Base-by-base conservation (phyloP, 1,139 yeast genomes). In the Barnettozyma hawaiiensis region DNA sequence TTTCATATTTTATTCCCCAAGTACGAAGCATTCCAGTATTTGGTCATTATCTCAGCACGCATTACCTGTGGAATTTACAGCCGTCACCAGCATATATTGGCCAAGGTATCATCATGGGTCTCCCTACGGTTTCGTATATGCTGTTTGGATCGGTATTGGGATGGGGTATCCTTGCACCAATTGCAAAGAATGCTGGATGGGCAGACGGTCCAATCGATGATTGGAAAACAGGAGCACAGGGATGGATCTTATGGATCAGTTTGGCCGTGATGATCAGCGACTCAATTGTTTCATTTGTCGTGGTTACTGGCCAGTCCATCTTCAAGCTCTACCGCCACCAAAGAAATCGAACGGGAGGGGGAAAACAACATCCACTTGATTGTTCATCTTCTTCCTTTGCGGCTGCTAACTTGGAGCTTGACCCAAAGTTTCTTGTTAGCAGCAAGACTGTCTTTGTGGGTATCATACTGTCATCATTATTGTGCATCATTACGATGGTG, bases 1-100 rank as follows among this genome's bases (percentile, higher is more conserved):
- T 71, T 1, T 71, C 95, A 1, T 87, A 81, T 61, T 85, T 87
- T 54, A 49, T 84, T 3, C 97, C 97, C 0, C 62, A 76, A 8
- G 56, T 92, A 18, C 73, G 80, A 44, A 70, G 69, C 37, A 55
- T 92, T 7, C 97, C 97, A 0, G 58, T 90, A 1, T 85, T 92
- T 59, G 98, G 97, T 0, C 40, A 54, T 1, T 55, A 59, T 34
- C 66, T 86, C n/a, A 85, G 95, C 0, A 55, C 66, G 15, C 63
- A 69, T n/a, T 85, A 86, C 61, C 69, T 84, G 38, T 85, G 97
- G 94, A 81, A 85, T 44, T 76, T 92, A 46, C 96, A 92, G 60
- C 96, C 97, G 0, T 87, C 97, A 0, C 97, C 98, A 1, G 97
- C 98, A 0, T 92, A 92, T 60, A 75, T 92, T 32, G 98, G 98